Evolutionary conservation across 2,329 filamentous ascomycete genomes (phyloP), one percentile per base, ranked within the genome.

Genomic region (Aspergillus proliferans): DNA sequence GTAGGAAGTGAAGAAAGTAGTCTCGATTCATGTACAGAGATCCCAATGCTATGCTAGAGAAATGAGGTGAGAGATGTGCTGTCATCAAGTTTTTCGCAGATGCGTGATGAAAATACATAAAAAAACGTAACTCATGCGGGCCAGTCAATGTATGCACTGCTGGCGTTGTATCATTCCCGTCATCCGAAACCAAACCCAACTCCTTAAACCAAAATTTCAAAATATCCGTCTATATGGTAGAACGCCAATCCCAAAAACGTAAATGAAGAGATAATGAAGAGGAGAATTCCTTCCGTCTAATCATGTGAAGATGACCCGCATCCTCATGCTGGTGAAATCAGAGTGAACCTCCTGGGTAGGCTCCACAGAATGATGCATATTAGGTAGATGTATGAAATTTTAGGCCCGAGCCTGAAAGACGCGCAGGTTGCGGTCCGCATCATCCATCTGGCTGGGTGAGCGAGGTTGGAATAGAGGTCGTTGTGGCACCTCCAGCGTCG

Each of bases 401-500:
- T 57, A 67, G 46, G 66, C 67, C 54, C 69, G 63, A 24, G 67
- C 64, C 61, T 73, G 71, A 46, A 66, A 55, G 38, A 73, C 56
- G 47, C 71, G 65, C 40, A 72, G 55, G 48, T 69, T 67, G 49
- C 68, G 64, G 39, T 72, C 70, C 19, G 60, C 61, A 38, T 73
- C 71, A 34, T 69, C 66, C 51, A 64, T 55, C 28, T 58, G 51
- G 51, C 58, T 57, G 46, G 56, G 43, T 46, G 56, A 54, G 46
- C 59, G 60, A 18, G 38, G 22, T 36, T 59, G 54, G 44, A 63
- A 57, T 36, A 59, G 57, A 38, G 58, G 51, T 15, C 62, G 63
- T 52, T 57, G 61, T 40, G 47, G 54, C 43, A 60, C 57, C 53
- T 64, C 65, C 39, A 57, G 43, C 41, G 63, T 58, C 39, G 53